A percentile compares a stretch with the other conserved stretches of the same genome.
phyloP scores from a whole-genome alignment of 2,329 filamentous ascomycete genomes.

The Sporothrix globosa region DNA sequence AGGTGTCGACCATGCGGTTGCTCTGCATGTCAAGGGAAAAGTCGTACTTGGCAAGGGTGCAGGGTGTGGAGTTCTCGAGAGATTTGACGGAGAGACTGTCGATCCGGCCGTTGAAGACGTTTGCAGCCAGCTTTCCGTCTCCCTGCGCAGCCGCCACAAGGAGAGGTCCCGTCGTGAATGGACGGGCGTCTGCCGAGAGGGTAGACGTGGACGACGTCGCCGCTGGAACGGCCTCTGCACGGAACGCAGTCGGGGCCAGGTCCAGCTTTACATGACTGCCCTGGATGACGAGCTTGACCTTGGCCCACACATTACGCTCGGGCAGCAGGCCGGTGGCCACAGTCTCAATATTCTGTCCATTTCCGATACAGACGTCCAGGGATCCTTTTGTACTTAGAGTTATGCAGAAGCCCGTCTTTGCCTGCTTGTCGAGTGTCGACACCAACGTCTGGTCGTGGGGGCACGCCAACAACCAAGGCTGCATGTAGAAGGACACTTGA shows the following conservation, averaged over 20 bases:
- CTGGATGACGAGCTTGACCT: neutral
- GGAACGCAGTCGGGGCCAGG: neutral
- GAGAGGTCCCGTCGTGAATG: neutral
- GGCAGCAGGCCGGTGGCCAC: neutral
- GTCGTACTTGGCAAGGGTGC: conserved; percentile 5
- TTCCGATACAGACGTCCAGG: neutral
- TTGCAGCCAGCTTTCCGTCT: neutral
- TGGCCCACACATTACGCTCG: neutral
- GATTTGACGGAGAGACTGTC: neutral
- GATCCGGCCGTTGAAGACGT: conserved; percentile 32
- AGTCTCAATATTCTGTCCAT: neutral
- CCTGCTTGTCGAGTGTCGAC: neutral
- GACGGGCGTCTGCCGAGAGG: neutral
- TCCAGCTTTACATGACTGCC: neutral
- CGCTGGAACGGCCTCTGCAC: neutral
- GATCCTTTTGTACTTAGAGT: neutral
- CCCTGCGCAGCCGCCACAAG: neutral
- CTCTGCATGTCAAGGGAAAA: conserved; percentile 24
- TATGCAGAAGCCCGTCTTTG: neutral
- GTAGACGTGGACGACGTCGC: neutral
- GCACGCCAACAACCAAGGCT: conserved; percentile 1
- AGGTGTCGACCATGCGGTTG: conserved; percentile 23
- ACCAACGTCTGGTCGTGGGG: neutral
- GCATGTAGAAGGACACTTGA: neutral
- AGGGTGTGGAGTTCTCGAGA: neutral